Evolutionary conservation across 2,329 filamentous ascomycete species (phyloP).

Genomic region (Thelonectria olida): DNA sequence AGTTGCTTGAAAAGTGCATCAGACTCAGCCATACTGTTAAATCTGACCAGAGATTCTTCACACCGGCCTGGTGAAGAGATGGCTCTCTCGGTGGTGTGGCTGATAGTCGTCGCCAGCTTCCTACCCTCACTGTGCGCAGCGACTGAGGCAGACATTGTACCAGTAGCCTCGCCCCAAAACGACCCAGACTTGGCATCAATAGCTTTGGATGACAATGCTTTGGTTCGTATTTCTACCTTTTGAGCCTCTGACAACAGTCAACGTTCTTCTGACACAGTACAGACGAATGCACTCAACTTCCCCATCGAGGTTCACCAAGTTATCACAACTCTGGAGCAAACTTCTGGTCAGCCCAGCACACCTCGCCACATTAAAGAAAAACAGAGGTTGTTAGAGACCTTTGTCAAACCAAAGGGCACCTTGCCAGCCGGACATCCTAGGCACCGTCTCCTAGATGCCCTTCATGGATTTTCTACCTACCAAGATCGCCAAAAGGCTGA

Average conservation of each 20-base stretch:
- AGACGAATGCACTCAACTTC: slow-evolving; percentile 1
- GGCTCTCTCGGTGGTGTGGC: neutral
- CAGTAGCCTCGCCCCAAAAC: slow-evolving; percentile 17
- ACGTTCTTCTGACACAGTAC: neutral
- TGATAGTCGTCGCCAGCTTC: slow-evolving; percentile 11
- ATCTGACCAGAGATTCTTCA: neutral
- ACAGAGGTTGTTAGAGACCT: slow-evolving; percentile 39
- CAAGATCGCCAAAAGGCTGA: slow-evolving; percentile 47
- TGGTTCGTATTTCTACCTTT: slow-evolving; percentile 24
- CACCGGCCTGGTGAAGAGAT: too few species aligned
- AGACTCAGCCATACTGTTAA: too few species aligned
- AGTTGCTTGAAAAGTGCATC: too few species aligned
- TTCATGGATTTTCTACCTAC: slow-evolving; percentile 50
- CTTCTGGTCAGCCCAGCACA: slow-evolving; percentile 29
- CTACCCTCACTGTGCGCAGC: slow-evolving; percentile 3
- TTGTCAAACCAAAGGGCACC: slow-evolving; percentile 41
- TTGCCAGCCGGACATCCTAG: slow-evolving; percentile 50
- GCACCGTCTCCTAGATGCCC: slow-evolving; percentile 51
- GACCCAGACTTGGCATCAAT: slow-evolving; percentile 22
- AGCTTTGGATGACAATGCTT: neutral
- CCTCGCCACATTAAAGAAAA: slow-evolving; percentile 44
- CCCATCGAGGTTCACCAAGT: slow-evolving; percentile 40
- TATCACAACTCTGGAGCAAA: slow-evolving; percentile 38
- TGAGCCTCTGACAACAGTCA: neutral
- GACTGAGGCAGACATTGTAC: slow-evolving; percentile 10